phyloP scores from a whole-genome alignment of 2,329 filamentous ascomycete species.

The Delphinella strobiligena region DNA sequence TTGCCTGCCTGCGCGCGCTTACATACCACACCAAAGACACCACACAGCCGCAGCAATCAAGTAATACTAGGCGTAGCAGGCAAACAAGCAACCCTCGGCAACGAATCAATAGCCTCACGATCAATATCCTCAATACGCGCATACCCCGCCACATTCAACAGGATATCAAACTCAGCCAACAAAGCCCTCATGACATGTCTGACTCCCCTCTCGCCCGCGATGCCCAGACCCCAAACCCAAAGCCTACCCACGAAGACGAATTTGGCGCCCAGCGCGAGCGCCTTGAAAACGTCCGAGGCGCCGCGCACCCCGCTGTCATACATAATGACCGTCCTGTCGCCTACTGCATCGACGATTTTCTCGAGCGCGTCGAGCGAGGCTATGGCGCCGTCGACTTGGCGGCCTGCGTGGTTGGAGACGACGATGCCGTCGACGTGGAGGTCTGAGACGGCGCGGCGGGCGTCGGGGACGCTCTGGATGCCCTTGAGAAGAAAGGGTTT shows the following conservation, averaged over 20 bases:
- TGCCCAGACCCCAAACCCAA: conserved; percentile 48
- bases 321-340: conserved; percentile 34
- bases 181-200: conserved; percentile 50
- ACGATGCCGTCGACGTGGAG: conserved; percentile 55
- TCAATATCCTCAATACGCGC: conserved; percentile 39
- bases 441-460: conserved; percentile 42
- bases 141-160: conserved; percentile 48
- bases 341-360: conserved; percentile 37
- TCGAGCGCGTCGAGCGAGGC: conserved; percentile 49
- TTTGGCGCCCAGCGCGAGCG: conserved; percentile 47
- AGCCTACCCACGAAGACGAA: conserved; percentile 51
- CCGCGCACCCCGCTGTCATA: conserved; percentile 48
- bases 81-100: conserved; percentile 1
- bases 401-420: conserved; percentile 58
- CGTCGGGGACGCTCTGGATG: conserved; percentile 56
- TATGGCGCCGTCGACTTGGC: conserved; percentile 51
- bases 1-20: too few relatives aligned
- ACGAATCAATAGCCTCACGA: conserved; percentile 3
- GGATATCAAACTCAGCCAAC: conserved; percentile 49
- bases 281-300: conserved; percentile 48
- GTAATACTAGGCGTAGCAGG: background rate
- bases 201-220: conserved; percentile 49
- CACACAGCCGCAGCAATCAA: too few relatives aligned
- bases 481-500: conserved; percentile 55
- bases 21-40: too few relatives aligned